phyloP scores from a whole-genome alignment of 1,284 basidiomycete genomes.

The Jaminaea rosea region DNA sequence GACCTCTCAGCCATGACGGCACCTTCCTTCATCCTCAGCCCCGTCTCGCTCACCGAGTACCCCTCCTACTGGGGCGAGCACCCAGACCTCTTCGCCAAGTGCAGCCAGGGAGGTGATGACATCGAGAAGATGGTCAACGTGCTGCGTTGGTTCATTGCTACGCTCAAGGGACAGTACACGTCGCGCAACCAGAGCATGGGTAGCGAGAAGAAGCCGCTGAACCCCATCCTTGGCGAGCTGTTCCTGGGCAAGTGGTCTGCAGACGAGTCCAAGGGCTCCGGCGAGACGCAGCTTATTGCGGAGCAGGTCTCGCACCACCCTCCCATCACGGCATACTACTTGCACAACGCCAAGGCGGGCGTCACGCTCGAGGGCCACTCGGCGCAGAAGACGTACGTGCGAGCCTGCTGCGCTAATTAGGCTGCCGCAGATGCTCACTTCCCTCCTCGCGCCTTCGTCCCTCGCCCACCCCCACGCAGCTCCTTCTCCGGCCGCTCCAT shows the following conservation, averaged over 20 bases:
- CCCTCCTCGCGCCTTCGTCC: too few species aligned
- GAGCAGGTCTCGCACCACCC: slow-evolving; percentile 68
- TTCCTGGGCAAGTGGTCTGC: slow-evolving; percentile 93
- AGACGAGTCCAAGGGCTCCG: slow-evolving; percentile 67
- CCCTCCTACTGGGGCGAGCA: slow-evolving; percentile 45
- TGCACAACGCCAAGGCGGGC: slow-evolving; percentile 73
- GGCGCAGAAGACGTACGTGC: slow-evolving; percentile 91
- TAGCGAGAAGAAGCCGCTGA: slow-evolving; percentile 94
- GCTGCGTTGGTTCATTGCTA: slow-evolving; percentile 50
- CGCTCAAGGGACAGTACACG: slow-evolving; percentile 88
- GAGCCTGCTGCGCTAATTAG: too few species aligned
- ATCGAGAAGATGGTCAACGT: slow-evolving; percentile 45
- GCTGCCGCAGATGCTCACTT: too few species aligned
- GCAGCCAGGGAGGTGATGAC: slow-evolving; percentile 35
- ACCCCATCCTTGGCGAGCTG: slow-evolving; percentile 79
- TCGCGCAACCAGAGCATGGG: slow-evolving; percentile 54
- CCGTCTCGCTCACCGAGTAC: slow-evolving; percentile 40
- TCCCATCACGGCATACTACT: slow-evolving; percentile 54
- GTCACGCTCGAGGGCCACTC: slow-evolving; percentile 77
- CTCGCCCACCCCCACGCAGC: too few species aligned
- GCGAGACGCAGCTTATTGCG: slow-evolving; percentile 76
- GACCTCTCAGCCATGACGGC: slow-evolving; percentile 90
- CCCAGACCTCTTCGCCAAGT: slow-evolving; percentile 32
- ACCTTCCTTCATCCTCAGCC: slow-evolving; percentile 55
- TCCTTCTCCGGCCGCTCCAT: slow-evolving; percentile 62